phyloP scores from a whole-genome alignment of 2,329 filamentous ascomycete genomes.

The Fusarium fracticaudum region DNA sequence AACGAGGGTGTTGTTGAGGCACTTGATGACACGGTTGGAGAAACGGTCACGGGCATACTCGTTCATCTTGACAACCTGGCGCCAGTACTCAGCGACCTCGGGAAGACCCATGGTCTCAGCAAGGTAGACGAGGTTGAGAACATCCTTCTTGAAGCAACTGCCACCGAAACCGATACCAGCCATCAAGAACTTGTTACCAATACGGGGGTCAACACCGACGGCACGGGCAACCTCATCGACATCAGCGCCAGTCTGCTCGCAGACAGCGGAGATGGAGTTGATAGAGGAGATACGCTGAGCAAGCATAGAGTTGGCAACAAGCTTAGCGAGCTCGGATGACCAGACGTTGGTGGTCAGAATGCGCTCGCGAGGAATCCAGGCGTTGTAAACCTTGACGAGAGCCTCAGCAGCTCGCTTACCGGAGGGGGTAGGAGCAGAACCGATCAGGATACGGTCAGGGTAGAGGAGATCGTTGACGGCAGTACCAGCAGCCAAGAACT shows the following conservation, averaged over 20 bases:
- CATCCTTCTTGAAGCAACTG: conserved; percentile 84
- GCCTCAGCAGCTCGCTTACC: conserved; percentile 71
- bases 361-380: conserved; percentile 73
- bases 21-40: conserved; percentile 70
- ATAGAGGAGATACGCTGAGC: conserved; percentile 84
- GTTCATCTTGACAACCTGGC: conserved; percentile 78
- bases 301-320: conserved; percentile 82
- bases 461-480: conserved; percentile 75
- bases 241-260: conserved; percentile 78
- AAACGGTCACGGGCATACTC: conserved; percentile 78
- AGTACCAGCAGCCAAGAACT: conserved; percentile 82
- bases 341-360: conserved; percentile 79
- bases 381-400: conserved; percentile 72
- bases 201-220: conserved; percentile 75
- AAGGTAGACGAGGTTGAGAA: conserved; percentile 77
- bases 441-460: conserved; percentile 80
- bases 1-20: conserved; percentile 73
- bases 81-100: conserved; percentile 81
- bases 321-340: conserved; percentile 82
- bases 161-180: conserved; percentile 82
- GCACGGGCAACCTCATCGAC: conserved; percentile 76
- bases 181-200: conserved; percentile 78
- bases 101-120: conserved; percentile 74
- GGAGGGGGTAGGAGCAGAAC: conserved; percentile 68
- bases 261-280: conserved; percentile 83